Evolutionary conservation across 352 stramenopile genomes (phyloP).

Genomic region (Phytophthora pinifolia): DNA sequence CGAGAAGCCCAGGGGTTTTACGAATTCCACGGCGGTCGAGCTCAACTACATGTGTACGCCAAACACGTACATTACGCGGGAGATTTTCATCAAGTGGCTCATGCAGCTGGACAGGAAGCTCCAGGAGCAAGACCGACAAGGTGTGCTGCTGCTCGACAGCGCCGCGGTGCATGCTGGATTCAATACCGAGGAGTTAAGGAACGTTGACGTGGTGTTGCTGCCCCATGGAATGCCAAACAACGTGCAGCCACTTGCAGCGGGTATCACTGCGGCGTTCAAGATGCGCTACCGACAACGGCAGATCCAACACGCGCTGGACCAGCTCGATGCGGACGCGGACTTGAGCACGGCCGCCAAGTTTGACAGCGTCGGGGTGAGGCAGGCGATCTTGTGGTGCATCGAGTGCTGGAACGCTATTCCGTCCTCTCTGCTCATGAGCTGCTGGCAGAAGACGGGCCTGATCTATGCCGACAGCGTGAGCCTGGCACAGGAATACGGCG

Average conservation of each 20-base stretch:
- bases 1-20: conserved; percentile 33
- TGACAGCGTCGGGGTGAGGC: conserved; percentile 23
- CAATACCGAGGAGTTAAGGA: conserved; percentile 19
- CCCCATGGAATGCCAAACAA: conserved; percentile 13
- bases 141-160: conserved; percentile 34
- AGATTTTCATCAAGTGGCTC: conserved; percentile 40
- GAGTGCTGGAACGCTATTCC: conserved; percentile 25
- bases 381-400: conserved; percentile 30
- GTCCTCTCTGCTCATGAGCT: conserved; percentile 12
- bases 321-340: conserved; percentile 24
- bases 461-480: conserved; percentile 1
- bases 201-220: conserved; percentile 28
- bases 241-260: conserved; percentile 27
- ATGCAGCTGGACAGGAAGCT: conserved; percentile 27
- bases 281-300: conserved; percentile 30
- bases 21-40: conserved; percentile 5
- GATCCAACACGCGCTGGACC: conserved; percentile 29
- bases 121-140: conserved; percentile 18
- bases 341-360: conserved; percentile 18
- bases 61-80: conserved; percentile 35
- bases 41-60: conserved; percentile 32
- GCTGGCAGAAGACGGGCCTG: conserved; percentile 25
- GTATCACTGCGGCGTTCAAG: conserved; percentile 30
- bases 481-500: conserved; percentile 1
- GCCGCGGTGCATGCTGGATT: conserved; percentile 25